Conservation (phyloP, 179 eudicot species). For the Spergularia azorica region DNA sequence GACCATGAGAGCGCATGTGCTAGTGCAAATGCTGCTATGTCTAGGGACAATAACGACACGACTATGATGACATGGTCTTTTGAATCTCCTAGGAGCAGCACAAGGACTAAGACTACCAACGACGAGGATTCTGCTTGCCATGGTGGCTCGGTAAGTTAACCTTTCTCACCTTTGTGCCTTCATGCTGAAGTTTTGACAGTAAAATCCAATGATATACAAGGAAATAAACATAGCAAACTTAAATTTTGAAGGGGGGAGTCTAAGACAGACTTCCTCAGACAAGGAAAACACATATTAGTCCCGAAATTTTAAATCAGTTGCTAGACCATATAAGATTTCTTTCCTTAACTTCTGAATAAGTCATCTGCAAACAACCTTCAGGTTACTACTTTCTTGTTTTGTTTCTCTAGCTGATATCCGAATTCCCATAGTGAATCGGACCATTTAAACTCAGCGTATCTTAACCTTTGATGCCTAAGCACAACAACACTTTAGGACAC, state of each 20-base stretch:
- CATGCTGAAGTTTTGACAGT: neutral
- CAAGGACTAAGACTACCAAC: conserved; percentile 47
- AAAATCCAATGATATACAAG: neutral
- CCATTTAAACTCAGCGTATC: too few relatives aligned
- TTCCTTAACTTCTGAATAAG: too few relatives aligned
- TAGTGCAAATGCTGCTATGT: conserved; percentile 53
- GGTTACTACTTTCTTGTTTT: too few relatives aligned
- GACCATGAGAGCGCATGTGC: conserved; percentile 59
- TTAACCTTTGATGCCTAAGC: too few relatives aligned
- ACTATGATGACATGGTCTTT: conserved; percentile 71
- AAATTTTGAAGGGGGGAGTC: too few relatives aligned
- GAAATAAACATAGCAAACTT: neutral
- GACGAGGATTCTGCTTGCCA: conserved; percentile 72
- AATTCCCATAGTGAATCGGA: too few relatives aligned
- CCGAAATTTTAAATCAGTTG: too few relatives aligned
- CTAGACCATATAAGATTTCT: too few relatives aligned
- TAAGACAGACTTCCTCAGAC: neutral
- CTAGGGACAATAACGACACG: conserved; percentile 44
- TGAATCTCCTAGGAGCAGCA: conserved; percentile 50
- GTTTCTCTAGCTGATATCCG: too few relatives aligned
- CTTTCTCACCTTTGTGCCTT: neutral
- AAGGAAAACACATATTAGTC: neutral
- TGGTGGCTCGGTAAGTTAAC: conserved; percentile 52
- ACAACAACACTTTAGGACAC: too few relatives aligned
- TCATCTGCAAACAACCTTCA: too few relatives aligned